Evolutionary conservation across 176 grass and related monocot genomes (phyloP), one percentile per base, ranked within the genome.

Genomic region (Poa annua): DNA sequence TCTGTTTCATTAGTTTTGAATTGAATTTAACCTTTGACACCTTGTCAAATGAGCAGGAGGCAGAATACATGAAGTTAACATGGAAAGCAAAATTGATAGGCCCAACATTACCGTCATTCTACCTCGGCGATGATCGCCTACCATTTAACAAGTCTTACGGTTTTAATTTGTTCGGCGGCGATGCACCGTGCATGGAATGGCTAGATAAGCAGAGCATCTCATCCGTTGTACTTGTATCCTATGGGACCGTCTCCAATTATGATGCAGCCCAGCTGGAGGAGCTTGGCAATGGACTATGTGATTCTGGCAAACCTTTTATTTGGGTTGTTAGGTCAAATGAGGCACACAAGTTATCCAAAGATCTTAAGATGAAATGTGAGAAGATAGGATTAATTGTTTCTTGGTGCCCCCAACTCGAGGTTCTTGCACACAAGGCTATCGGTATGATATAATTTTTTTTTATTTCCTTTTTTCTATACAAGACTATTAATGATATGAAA

Each of bases 11-110:
- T 7, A 7, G 20, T 0, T 19, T 1, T 20, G n/a, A n/a, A n/a
- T n/a, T n/a, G n/a, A n/a, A 20, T 19, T 53, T 16, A 1, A 1
- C 3, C 8, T 9, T 57, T 57, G 20, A 10, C 24, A 5, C 0
- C 0, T 50, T 33, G 16, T 1, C 13, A 34, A 64, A 1, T 47
- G 22, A 34, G 26, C 73, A 83, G 88, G 88, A 85, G 61, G 63
- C 72, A 1, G 68, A 71, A 0, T 85, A 82, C 71, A 36, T 85
- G 83, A 45, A 64, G 15, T 11, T 9, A 1, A 81, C 15, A 21
- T 85, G 88, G 53, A 51, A 42, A 6, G 83, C 62, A 3, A 89
- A 82, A 72, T 55, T 53, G 9, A 52, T 89, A 12, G 88, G 88
- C 0, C 88, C 88, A 2, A 82, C 73, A 0, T 22, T 89, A 21